Percentiles rank a stretch among this genome's conserved stretches.
phyloP scores from a whole-genome alignment of 176 grass and related monocot species.

The Echinochloa phyllopogon region DNA sequence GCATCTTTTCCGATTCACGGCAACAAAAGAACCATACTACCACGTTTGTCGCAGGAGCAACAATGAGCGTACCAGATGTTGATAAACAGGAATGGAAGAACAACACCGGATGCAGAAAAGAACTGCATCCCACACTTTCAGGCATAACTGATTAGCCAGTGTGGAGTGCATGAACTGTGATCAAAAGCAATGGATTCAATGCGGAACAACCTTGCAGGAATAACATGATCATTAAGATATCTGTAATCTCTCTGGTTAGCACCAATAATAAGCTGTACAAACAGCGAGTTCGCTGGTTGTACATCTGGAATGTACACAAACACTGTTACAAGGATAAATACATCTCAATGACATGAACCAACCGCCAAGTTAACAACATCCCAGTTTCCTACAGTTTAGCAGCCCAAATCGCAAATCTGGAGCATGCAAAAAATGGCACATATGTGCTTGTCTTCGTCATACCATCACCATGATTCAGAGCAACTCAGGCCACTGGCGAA shows the following conservation, averaged over 20 bases:
- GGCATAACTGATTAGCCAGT: neutral
- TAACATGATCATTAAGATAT: neutral
- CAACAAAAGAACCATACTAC: neutral
- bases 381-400: neutral
- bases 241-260: neutral
- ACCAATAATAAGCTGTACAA: constrained; percentile 1
- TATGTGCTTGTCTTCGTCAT: neutral
- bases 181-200: neutral
- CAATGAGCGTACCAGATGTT: neutral
- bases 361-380: neutral
- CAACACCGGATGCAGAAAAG: neutral
- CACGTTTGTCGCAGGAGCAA: neutral
- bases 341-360: neutral
- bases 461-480: neutral
- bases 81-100: neutral
- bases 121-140: neutral
- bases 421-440: neutral
- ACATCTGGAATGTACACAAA: constrained; percentile 14
- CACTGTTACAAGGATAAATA: constrained; percentile 28
- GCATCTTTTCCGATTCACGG: no score
- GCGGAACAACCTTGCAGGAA: neutral
- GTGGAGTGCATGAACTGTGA: neutral
- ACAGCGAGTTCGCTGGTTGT: neutral
- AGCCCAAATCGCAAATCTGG: neutral
- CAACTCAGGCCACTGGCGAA: neutral